A percentile compares a stretch with the other conserved stretches of the same genome.
phyloP scores from a whole-genome alignment of 75 land plant genomes.

The Pinus taeda region DNA sequence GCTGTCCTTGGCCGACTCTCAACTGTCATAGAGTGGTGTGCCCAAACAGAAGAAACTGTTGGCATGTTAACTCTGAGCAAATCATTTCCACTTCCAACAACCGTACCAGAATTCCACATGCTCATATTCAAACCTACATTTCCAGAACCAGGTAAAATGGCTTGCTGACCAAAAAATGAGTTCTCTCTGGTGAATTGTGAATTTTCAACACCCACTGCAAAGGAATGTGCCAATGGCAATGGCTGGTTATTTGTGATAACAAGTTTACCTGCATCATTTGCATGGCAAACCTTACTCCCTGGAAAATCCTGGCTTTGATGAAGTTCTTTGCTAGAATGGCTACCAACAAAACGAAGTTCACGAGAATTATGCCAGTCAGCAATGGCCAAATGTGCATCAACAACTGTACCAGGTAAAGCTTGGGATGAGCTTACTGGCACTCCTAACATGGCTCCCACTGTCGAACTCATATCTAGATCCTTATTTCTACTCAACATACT shows the following conservation, averaged over 20 bases:
- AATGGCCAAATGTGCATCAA: not conserved
- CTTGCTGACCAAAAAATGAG: not conserved
- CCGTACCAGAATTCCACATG: not conserved
- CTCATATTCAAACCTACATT: constrained; percentile 5
- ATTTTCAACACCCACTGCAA: not conserved
- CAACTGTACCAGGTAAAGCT: not conserved
- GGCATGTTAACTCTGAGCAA: not conserved
- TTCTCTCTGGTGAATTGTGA: not conserved
- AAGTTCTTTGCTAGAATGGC: constrained; percentile 2
- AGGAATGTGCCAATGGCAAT: not conserved
- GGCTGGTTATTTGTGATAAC: not conserved
- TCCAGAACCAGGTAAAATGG: constrained; percentile 10
- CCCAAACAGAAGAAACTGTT: constrained; percentile 5
- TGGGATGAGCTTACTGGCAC: not conserved
- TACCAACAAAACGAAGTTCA: not conserved
- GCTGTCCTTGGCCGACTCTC: not conserved
- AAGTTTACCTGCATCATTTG: not conserved
- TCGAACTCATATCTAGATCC: not conserved
- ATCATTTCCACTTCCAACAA: not conserved
- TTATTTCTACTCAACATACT: not conserved
- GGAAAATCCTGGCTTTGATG: not conserved
- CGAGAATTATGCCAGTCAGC: not conserved
- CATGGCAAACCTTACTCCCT: not conserved
- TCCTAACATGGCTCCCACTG: not conserved
- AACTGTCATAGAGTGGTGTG: constrained; percentile 1